Evolutionary conservation across 441 rosid species (phyloP).

Genomic region (Bocquillonia castaneifolia): DNA sequence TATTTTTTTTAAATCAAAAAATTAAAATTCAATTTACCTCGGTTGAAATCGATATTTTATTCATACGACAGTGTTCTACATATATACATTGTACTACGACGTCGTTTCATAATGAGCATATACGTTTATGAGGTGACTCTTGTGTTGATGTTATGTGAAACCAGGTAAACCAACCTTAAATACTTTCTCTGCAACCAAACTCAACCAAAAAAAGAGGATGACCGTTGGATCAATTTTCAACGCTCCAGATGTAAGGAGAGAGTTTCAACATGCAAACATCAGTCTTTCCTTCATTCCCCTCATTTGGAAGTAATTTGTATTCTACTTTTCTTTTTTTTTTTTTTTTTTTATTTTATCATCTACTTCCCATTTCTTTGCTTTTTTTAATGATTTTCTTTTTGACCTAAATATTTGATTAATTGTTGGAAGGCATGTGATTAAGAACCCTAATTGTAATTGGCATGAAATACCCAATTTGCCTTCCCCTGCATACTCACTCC

Average conservation of each 20-base stretch:
- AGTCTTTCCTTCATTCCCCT: constrained; percentile 49
- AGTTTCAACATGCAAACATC: constrained; percentile 55
- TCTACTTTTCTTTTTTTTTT: neutral
- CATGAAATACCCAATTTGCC: constrained; percentile 66
- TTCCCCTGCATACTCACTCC: constrained; percentile 56
- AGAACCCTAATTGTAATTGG: constrained; percentile 76
- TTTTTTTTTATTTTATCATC: no score
- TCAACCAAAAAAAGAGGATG: constrained; percentile 18
- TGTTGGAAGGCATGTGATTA: constrained; percentile 36
- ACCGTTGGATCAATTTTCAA: constrained; percentile 54
- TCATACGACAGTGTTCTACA: no score
- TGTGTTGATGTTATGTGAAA: no score
- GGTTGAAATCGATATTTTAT: no score
- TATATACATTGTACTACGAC: no score
- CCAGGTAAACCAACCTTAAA: no score
- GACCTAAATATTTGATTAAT: neutral
- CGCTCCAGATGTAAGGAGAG: constrained; percentile 49
- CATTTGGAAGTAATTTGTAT: constrained; percentile 49
- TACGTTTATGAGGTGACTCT: no score
- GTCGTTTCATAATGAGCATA: no score
- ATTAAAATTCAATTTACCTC: no score
- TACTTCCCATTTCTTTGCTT: no score
- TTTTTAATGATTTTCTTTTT: neutral
- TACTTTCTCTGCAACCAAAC: no score
- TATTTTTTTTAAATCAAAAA: no score